Base-by-base conservation (phyloP, 441 rosid species). In the Biscutella laevigata region DNA sequence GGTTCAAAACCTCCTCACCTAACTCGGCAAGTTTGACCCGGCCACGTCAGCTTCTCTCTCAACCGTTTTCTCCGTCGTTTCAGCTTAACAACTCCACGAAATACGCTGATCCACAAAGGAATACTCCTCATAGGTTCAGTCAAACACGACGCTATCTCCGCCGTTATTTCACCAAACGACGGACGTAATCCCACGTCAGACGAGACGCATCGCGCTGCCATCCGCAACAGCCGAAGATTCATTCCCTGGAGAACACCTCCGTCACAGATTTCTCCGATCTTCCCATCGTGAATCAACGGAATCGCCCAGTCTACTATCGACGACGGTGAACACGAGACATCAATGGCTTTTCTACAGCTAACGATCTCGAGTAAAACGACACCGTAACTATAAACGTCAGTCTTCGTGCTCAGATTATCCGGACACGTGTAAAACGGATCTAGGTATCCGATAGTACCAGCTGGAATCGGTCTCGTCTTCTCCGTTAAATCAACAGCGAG, bases 381-480 rank as follows among this genome's bases (percentile, higher is more conserved):
- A 27, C 94, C 94, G 39, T 69, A 78, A 22, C 94, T 84, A 1
- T 55, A 87, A 8, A 87, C 64, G 11, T 84, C 94, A 12, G 34
- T 74, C 57, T 74, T 78, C 2, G 61, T 60, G 65, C 86, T 80
- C 5, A 83, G 53, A 14, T 77, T 73, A 4, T 51, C 65, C 43
- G 65, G 65, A 5, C n/a, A 66, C 42, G 64, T 45, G 6, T 79
- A 81, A 0, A 59, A 45, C 39, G 92, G 92, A 69, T 86, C 95
- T 43, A 86, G 16, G 52, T 83, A 83, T 10, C 95, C 92, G 2
- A 84, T 75, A 0, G 95, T 87, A 2, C 92, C 84, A 0, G 92
- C 88, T 0, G 84, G 82, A 15, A 67, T 53, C 13, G 69, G 65
- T 51, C 2, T 46, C 12, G 7, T 35, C 37, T 61, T 61, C 2